A percentile compares a stretch with the other conserved stretches of the same genome.
Evolutionary conservation across 257 asterid species (phyloP).

Genomic region (Schizonepeta tenuifolia): DNA sequence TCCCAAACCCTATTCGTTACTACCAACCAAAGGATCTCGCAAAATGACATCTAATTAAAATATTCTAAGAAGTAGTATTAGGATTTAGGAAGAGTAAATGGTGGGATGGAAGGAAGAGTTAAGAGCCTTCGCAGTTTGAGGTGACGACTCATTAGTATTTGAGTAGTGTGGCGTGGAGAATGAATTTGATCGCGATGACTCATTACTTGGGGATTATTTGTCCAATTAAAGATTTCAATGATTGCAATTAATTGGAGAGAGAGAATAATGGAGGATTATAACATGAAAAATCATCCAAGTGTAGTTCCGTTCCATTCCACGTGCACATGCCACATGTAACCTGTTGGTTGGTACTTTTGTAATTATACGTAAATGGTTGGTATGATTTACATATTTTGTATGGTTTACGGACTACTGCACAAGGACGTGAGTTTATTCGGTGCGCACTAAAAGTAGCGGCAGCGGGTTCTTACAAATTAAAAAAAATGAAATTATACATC

Average conservation of each 20-base stretch:
- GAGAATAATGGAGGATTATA: background rate
- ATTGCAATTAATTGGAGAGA: constrained; percentile 19
- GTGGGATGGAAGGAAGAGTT: no score
- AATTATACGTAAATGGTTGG: background rate
- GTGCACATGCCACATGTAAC: constrained; percentile 13
- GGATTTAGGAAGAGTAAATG: no score
- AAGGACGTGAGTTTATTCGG: no score
- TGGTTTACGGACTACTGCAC: no score
- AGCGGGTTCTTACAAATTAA: no score
- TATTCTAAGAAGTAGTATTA: no score
- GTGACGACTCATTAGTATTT: background rate
- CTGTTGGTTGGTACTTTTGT: background rate
- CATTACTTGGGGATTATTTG: background rate
- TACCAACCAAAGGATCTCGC: no score
- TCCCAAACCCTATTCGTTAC: no score
- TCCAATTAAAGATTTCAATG: constrained; percentile 19
- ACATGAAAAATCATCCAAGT: background rate
- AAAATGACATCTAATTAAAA: background rate
- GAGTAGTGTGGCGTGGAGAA: background rate
- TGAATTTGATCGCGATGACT: background rate
- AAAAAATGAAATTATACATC: no score
- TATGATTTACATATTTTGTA: no score
- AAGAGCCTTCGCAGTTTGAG: background rate
- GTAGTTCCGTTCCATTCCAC: background rate
- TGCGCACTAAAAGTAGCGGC: no score